phyloP scores from a whole-genome alignment of 2,329 filamentous ascomycete species.

The Beauveria sp. region DNA sequence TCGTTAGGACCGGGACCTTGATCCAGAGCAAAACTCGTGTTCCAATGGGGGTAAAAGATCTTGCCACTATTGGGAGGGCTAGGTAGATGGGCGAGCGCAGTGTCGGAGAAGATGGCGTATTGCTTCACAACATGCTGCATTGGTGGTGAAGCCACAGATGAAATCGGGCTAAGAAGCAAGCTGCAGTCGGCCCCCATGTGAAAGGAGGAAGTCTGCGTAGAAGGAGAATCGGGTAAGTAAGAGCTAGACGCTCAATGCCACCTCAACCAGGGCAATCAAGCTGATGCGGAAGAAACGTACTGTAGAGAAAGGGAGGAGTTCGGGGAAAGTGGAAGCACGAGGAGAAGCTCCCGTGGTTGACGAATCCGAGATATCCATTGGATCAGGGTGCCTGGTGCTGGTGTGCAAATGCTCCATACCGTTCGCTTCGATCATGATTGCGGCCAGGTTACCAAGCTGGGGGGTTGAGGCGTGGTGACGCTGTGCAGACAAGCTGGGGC shows the following conservation, averaged over 20 bases:
- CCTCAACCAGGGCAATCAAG: background rate
- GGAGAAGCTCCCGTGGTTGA: background rate
- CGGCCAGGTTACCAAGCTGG: background rate
- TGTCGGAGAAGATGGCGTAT: slow-evolving; percentile 29
- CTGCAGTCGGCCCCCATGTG: slow-evolving; percentile 32
- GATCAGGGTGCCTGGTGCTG: background rate
- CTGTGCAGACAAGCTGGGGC: background rate
- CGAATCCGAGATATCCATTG: background rate
- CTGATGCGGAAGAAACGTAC: background rate
- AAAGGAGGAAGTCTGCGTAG: slow-evolving; percentile 22
- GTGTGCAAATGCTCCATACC: background rate
- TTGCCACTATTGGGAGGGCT: slow-evolving; percentile 41
- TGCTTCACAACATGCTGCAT: slow-evolving; percentile 35
- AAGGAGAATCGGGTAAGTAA: background rate
- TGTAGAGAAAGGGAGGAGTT: slow-evolving; percentile 1
- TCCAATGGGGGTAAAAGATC: slow-evolving; percentile 34
- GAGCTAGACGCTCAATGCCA: background rate
- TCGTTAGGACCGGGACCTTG: slow-evolving; percentile 19
- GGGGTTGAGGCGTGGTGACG: background rate
- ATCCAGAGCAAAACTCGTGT: slow-evolving; percentile 31
- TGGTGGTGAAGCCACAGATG: slow-evolving; percentile 40
- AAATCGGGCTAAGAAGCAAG: slow-evolving; percentile 44
- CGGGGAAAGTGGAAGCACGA: slow-evolving; percentile 1
- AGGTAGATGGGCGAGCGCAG: slow-evolving; percentile 34
- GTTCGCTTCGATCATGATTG: background rate